Evolutionary conservation across 306 rosid genomes (phyloP).

Genomic region (Cicer cuneatum): DNA sequence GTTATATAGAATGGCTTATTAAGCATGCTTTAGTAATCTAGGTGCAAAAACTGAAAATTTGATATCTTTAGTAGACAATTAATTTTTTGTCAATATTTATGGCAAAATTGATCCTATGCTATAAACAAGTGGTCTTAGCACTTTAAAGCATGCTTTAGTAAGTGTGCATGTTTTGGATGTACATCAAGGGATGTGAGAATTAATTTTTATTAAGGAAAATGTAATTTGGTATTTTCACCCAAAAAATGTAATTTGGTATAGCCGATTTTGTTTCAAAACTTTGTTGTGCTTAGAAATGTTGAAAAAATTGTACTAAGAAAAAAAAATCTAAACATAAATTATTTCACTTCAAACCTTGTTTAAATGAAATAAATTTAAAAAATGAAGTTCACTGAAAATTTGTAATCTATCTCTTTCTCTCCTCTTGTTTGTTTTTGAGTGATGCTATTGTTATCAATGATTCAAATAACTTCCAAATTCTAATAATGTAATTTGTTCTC

Average conservation of each 20-base stretch:
- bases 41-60: background rate
- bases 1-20: background rate
- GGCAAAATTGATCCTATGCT: too few relatives aligned
- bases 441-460: too few relatives aligned
- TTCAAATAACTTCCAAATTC: background rate
- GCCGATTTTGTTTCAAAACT: too few relatives aligned
- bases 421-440: slow-evolving; percentile 1
- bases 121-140: background rate
- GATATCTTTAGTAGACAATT: background rate
- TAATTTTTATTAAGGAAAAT: background rate
- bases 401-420: background rate
- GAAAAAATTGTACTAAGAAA: too few relatives aligned
- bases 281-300: background rate
- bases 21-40: background rate
- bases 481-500: slow-evolving; percentile 17
- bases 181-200: background rate
- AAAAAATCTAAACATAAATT: too few relatives aligned
- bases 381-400: too few relatives aligned
- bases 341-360: background rate
- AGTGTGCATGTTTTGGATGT: background rate
- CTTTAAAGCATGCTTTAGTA: too few relatives aligned
- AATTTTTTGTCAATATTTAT: background rate
- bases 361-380: too few relatives aligned
- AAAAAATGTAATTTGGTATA: too few relatives aligned
- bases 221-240: background rate